Base-by-base conservation (phyloP, 352 stramenopile genomes). In the Pythium periplocum region DNA sequence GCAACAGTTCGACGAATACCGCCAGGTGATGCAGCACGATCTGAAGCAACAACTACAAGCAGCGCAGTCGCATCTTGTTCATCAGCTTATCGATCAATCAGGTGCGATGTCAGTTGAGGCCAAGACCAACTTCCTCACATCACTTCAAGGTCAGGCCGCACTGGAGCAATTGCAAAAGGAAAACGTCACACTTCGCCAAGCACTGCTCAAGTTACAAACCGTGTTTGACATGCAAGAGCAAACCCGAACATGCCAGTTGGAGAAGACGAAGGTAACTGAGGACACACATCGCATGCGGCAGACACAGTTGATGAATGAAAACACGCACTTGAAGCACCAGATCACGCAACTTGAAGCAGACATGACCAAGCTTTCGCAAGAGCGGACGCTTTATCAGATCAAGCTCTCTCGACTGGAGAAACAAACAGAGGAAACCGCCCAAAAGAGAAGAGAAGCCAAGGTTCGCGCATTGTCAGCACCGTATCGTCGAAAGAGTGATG, bases 181-280 rank as follows among this genome's bases (percentile, higher is more conserved):
- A 48, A 92, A 88, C 43, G 61, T 77, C 7, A 52, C 65, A 12
- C 66, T 92, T 45, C 87, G 87, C 51, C 76, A 86, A 58, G 80
- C 78, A 7, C 51, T 90, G 8, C 51, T 90, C 5, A 86, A 83
- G 37, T 57, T 92, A 5, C 75, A 86, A n/a, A 66, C 81, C 10
- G 53, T 90, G 10, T 68, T 76, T 17, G 67, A 78, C 31, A 83
- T 86, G 64, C 75, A 89, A 43, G 70, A 81, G 31, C 65, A 87
- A 35, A 75, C 58, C 8, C 69, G 77, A 3, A 52, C 49, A 12
- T 59, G 66, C 2, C 62, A 58, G 3, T 55, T 51, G 31, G 78
- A 88, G 26, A 68, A 77, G 6, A 73, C 84, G 51, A 40, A 62
- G 7, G 45, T 69, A n/a, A 41, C 73, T 2, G 55, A 66, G 0